A percentile compares a stretch with the other conserved stretches of the same genome.
phyloP scores from a whole-genome alignment of 148 eudicot species.

The Gaultheria prostrata region DNA sequence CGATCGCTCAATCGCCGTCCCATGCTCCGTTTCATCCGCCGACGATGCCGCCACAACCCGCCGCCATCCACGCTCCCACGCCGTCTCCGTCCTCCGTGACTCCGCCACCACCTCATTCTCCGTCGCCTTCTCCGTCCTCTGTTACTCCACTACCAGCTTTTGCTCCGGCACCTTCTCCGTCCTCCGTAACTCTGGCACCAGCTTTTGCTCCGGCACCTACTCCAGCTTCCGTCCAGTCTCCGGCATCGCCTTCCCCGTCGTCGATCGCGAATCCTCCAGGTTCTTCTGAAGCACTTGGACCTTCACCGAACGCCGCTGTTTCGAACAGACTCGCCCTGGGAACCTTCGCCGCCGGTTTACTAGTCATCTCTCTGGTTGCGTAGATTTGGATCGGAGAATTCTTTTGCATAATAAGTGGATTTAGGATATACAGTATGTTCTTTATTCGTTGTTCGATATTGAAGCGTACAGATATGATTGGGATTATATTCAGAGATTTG shows the following conservation, averaged over 20 bases:
- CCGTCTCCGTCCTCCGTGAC: background rate
- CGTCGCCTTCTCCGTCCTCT: background rate
- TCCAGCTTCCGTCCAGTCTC: background rate
- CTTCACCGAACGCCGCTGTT: background rate
- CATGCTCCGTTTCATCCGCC: background rate
- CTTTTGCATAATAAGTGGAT: background rate
- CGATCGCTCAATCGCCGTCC: constrained; percentile 9
- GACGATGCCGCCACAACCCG: background rate
- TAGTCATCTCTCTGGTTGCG: background rate
- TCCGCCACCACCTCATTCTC: background rate
- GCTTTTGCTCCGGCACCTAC: background rate
- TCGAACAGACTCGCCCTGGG: background rate
- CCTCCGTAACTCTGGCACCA: too few relatives aligned
- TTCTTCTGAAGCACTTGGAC: background rate
- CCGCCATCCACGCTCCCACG: background rate
- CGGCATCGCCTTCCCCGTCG: background rate
- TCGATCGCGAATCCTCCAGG: background rate
- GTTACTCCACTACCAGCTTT: background rate
- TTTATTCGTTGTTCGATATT: background rate
- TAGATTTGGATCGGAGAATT: background rate
- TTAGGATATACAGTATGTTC: background rate
- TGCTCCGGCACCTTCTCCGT: background rate
- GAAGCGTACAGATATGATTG: background rate
- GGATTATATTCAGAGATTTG: background rate
- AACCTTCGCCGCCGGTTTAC: background rate